Evolutionary conservation across 805 yeast genomes (phyloP).

Genomic region (Saturnispora gosingensis): DNA sequence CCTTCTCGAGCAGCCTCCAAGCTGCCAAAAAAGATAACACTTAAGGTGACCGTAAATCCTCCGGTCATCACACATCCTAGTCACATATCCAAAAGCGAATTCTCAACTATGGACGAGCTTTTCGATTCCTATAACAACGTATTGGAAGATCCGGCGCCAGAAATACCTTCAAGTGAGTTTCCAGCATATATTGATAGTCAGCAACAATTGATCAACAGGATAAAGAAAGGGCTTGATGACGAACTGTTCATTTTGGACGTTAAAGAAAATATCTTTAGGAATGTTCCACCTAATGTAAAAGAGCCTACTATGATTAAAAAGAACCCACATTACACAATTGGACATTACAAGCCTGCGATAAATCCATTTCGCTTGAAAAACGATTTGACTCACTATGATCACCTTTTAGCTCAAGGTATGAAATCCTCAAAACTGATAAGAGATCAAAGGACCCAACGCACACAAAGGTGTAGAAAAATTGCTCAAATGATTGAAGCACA

Average conservation of each 20-base stretch:
- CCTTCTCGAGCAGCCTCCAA: neutral
- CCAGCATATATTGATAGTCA: conserved; percentile 49
- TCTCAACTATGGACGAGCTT: conserved; percentile 32
- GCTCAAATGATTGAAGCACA: conserved; percentile 80
- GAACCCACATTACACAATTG: conserved; percentile 23
- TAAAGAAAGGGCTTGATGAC: conserved; percentile 38
- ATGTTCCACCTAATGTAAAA: conserved; percentile 33
- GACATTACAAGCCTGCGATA: conserved; percentile 27
- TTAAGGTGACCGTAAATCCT: conserved; percentile 32
- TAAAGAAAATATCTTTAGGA: conserved; percentile 36
- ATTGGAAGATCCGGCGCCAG: conserved; percentile 41
- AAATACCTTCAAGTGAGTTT: conserved; percentile 51
- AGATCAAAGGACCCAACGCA: conserved; percentile 54
- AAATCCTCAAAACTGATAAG: conserved; percentile 60
- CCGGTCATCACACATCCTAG: conserved; percentile 52
- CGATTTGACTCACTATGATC: conserved; percentile 54
- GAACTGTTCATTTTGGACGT: conserved; percentile 37
- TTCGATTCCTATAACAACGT: conserved; percentile 48
- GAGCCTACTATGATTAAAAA: conserved; percentile 32
- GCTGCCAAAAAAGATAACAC: conserved; percentile 10
- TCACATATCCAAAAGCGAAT: conserved; percentile 41
- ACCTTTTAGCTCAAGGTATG: conserved; percentile 66
- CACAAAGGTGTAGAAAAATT: conserved; percentile 59
- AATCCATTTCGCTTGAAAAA: conserved; percentile 32
- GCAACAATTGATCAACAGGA: conserved; percentile 31